Evolutionary conservation across 2,329 filamentous ascomycete genomes (phyloP), one percentile per base, ranked within the genome.

Genomic region (Dothideomycetes sp.): DNA sequence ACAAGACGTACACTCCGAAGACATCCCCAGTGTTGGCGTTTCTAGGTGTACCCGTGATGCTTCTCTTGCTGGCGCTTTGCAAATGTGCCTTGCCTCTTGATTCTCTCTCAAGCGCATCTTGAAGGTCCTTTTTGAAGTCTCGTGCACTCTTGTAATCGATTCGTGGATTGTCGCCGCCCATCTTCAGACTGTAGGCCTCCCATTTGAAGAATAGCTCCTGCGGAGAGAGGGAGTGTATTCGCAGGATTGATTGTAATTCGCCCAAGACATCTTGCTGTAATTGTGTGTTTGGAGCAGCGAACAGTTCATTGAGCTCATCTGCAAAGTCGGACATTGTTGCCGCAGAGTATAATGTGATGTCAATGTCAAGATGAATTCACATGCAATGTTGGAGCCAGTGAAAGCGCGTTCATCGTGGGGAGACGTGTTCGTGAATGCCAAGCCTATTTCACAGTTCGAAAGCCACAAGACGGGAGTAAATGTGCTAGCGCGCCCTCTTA

Each of bases 131-230:
- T 60, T 94, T 94, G 57, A 98, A 82, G 40, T 78, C 76, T 32
- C 81, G 75, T 34, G 84, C 75, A 0, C 75, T 81, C 29, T 81
- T 75, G 31, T 93, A 69, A 35, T 81, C 76, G 45, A 84, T 64
- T 44, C 72, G 79, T 45, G 79, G 79, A 42, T 86, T 82, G 41
- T 93, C 85, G 35, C 77, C 67, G 17, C 88, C 85, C 79, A 96
- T 87, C 62, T 89, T 94, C 58, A 98, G 81, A 61, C 84, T 88
- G 69, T 95, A 96, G 1, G 87, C 89, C 61, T 98, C 91, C 91
- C 91, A 98, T 71, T 96, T 96, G 76, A 86, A 95, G 62, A 86
- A 95, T 18, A 96, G 70, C 57, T 96, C 91, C 59, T 96, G 80
- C 24, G 79, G 72, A 12, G 79, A 76, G 45, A 96, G 73, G 35